These are phyloP conservation scores for Blastomyces silverae DNA, from an alignment of 2,329 filamentous ascomycete species.

Conservation along the genomic window DNA sequence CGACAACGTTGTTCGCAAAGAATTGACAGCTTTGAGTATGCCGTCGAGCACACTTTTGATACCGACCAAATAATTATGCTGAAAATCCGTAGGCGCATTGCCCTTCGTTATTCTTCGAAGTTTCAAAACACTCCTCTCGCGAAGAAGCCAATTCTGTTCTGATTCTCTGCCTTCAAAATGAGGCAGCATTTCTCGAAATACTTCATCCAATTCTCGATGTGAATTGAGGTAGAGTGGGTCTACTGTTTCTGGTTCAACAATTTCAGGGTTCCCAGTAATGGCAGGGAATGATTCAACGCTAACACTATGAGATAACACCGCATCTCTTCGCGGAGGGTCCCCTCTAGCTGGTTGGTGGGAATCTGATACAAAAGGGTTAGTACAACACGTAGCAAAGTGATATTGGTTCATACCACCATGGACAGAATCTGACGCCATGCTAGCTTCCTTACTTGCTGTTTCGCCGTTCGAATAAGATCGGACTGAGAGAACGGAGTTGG, in stretches of 20 bases:
- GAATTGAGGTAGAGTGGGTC: slow-evolving; percentile 81
- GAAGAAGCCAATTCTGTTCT: slow-evolving; percentile 82
- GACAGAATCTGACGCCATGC: slow-evolving; percentile 5
- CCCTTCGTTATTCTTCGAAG: slow-evolving; percentile 73
- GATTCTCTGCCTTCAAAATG: slow-evolving; percentile 83
- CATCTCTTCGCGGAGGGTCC: slow-evolving; percentile 18
- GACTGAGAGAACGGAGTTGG: slow-evolving; percentile 24
- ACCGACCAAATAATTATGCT: slow-evolving; percentile 60
- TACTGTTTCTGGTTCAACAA: slow-evolving; percentile 58
- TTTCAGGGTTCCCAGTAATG: slow-evolving; percentile 13
- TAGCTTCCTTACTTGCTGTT: slow-evolving; percentile 18
- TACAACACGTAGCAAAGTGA: not conserved
- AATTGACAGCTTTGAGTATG: slow-evolving; percentile 76
- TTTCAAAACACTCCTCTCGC: slow-evolving; percentile 73
- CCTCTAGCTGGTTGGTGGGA: slow-evolving; percentile 7
- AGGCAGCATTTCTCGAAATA: slow-evolving; percentile 70
- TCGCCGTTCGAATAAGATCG: slow-evolving; percentile 20
- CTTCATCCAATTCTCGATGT: slow-evolving; percentile 78
- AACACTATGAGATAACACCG: slow-evolving; percentile 16
- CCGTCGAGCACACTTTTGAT: slow-evolving; percentile 75
- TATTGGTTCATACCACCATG: slow-evolving; percentile 11
- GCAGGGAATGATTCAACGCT: slow-evolving; percentile 20
- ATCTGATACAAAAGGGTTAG: slow-evolving; percentile 9
- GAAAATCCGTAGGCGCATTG: slow-evolving; percentile 72
- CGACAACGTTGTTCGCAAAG: slow-evolving; percentile 80